phyloP scores from a whole-genome alignment of 305 asterid species.

The Ajuga reptans region DNA sequence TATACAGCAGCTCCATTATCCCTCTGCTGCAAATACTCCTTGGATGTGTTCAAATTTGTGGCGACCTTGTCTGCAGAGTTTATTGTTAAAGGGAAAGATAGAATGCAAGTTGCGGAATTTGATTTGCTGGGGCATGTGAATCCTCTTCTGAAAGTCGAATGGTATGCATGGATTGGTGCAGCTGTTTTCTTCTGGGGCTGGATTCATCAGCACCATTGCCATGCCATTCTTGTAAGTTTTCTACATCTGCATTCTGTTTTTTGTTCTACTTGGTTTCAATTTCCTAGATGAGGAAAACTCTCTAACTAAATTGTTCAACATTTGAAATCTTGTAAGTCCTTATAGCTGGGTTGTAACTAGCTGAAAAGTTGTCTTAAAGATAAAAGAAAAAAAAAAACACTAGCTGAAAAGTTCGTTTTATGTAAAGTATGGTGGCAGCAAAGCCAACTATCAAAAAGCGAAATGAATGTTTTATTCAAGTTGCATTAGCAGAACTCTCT shows the following conservation, averaged over 20 bases:
- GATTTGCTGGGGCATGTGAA: constrained; percentile 38
- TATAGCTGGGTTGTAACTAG: not conserved
- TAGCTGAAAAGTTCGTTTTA: too few relatives aligned
- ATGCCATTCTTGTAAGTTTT: constrained; percentile 62
- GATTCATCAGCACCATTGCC: constrained; percentile 69
- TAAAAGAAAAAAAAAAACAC: too few relatives aligned
- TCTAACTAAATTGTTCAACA: too few relatives aligned
- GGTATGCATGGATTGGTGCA: constrained; percentile 74
- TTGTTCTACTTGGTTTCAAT: not conserved
- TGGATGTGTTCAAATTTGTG: constrained; percentile 46
- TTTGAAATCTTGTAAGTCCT: too few relatives aligned
- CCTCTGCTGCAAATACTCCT: constrained; percentile 52
- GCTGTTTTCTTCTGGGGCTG: constrained; percentile 60
- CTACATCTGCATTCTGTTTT: not conserved
- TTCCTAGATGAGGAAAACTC: not conserved
- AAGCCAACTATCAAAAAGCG: too few relatives aligned
- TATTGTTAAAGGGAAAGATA: constrained; percentile 57
- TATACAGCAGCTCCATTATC: constrained; percentile 80
- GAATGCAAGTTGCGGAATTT: constrained; percentile 34
- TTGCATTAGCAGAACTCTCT: too few relatives aligned
- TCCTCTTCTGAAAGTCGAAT: constrained; percentile 50
- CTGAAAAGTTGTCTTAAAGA: too few relatives aligned
- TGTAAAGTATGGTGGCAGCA: too few relatives aligned
- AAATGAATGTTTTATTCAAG: too few relatives aligned
- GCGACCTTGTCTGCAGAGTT: constrained; percentile 37